These are phyloP conservation scores for Amaranthus cruentus DNA, from an alignment of 148 eudicot genomes.

Conservation along the genomic window DNA sequence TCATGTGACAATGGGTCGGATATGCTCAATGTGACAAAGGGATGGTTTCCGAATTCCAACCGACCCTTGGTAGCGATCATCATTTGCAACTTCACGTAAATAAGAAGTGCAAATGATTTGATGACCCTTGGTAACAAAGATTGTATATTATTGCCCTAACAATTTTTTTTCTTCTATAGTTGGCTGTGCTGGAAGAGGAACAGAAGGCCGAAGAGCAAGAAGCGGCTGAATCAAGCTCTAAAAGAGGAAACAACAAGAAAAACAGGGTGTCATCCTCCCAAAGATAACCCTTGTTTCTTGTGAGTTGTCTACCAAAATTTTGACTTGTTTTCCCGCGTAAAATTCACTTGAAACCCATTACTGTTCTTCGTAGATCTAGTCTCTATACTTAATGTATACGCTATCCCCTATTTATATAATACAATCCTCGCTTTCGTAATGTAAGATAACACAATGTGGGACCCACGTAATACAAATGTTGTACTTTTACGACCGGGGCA, in stretches of 20 bases:
- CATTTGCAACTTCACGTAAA: no score
- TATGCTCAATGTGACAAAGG: no score
- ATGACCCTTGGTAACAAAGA: no score
- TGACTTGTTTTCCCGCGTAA: slow-evolving; percentile 4
- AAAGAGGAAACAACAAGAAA: slow-evolving; percentile 69
- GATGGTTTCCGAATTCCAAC: no score
- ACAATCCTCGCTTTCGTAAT: neutral
- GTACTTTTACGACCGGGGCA: neutral
- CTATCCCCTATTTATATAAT: no score
- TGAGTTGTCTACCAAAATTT: slow-evolving; percentile 17
- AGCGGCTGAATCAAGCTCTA: slow-evolving; percentile 62
- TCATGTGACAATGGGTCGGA: no score
- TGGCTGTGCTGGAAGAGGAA: slow-evolving; percentile 84
- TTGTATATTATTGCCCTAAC: neutral
- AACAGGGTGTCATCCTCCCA: slow-evolving; percentile 40
- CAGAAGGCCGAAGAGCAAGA: slow-evolving; percentile 92
- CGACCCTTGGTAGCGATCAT: no score
- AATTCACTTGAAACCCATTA: neutral
- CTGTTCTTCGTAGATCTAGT: neutral
- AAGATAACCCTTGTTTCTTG: slow-evolving; percentile 19
- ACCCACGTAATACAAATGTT: neutral
- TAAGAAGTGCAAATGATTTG: no score
- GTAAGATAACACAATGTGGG: neutral
- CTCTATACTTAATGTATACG: neutral
- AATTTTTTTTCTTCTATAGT: slow-evolving; percentile 27